These are phyloP conservation scores for Quercus mongolica DNA, from an alignment of 306 rosid genomes.

Conservation along the genomic window DNA sequence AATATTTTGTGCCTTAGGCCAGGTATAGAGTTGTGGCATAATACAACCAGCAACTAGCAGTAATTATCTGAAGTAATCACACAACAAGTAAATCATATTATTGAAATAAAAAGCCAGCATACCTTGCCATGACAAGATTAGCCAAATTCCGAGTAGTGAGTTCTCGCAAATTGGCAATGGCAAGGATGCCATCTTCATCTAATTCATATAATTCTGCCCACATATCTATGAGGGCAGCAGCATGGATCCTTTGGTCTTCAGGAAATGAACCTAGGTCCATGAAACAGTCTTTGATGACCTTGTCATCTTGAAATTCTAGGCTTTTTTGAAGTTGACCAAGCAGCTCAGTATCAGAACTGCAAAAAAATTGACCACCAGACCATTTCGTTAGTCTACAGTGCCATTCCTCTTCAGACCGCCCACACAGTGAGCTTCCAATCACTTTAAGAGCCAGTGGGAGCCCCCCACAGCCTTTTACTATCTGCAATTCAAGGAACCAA, in stretches of 20 bases:
- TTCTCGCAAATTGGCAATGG: conserved; percentile 25
- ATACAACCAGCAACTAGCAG: not conserved
- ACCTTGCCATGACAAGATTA: conserved; percentile 55
- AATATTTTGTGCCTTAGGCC: too few species aligned
- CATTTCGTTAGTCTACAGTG: conserved; percentile 20
- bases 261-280: conserved; percentile 69
- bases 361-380: conserved; percentile 36
- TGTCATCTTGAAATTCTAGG: conserved; percentile 38
- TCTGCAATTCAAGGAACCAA: conserved; percentile 34
- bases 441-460: conserved; percentile 52
- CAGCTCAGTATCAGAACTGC: conserved; percentile 35
- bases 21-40: not conserved
- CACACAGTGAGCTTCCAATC: conserved; percentile 34
- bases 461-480: conserved; percentile 46
- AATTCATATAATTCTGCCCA: conserved; percentile 44
- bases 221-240: conserved; percentile 46
- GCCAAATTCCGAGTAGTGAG: conserved; percentile 36
- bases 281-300: conserved; percentile 55
- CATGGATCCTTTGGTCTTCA: conserved; percentile 54
- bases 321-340: conserved; percentile 34
- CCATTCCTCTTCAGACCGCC: conserved; percentile 34
- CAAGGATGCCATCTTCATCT: conserved; percentile 32
- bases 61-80: not conserved
- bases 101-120: not conserved
- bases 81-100: not conserved